Evolutionary conservation across 1,284 basidiomycete genomes (phyloP), one percentile per base, ranked within the genome.

Genomic region (Exobasidium rhododendri): DNA sequence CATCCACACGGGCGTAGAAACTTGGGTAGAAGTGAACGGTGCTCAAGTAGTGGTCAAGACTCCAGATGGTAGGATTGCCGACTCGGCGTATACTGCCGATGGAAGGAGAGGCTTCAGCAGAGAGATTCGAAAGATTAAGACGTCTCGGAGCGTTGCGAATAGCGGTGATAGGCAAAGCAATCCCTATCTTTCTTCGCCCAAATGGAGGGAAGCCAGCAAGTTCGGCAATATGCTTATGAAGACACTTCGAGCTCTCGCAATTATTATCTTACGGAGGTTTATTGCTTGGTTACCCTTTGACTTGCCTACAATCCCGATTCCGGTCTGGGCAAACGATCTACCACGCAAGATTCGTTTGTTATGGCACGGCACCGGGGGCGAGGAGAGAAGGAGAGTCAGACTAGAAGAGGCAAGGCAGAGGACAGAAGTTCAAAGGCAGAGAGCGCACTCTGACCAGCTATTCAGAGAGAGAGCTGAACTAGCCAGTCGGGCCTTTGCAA

Each of bases 311-410:
- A 63, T 67, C 5, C 51, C 57, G 40, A 54, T 68, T 4, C 73
- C 73, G 2, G 46, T 3, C 14, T 65, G 58, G 60, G 57, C 69
- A 2, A 66, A 58, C 22, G 28, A 47, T 2, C 20, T 59, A 14
- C 61, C 70, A n/a, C 65, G 74, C 7, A 46, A 64, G 14, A 55
- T 66, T 14, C 64, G 76, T 51, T 67, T 78, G 13, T 60, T 70
- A 29, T 78, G 76, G 76, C 76, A 78, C 55, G 76, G 76, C 7
- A 58, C 64, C 31, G 76, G 71, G 45, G 76, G 76, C 43, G 76
- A 78, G 53, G 60, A 47, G 13, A 32, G 59, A 5, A 61, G 71
- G n/a, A 58, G 58, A 7, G 54, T 51, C 28, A 61, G 70, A 2
- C 40, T 69, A 2, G 55, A 55, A 32, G 43, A 55, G 13, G 28